Evolutionary conservation across 345 rosid genomes (phyloP).

Genomic region (Hypericum perforatum): DNA sequence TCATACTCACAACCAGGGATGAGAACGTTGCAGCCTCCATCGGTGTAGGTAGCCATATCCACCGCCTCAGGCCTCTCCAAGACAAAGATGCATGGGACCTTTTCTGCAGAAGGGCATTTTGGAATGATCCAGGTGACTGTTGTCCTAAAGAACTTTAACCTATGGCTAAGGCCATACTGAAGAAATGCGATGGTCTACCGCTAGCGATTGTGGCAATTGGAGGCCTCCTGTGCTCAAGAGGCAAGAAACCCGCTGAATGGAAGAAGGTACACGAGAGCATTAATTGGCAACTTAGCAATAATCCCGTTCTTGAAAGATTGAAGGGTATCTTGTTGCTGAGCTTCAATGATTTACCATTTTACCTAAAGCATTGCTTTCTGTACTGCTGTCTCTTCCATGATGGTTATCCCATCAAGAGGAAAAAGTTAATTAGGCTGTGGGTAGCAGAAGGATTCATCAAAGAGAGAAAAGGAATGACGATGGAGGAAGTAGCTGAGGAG

Average conservation of each 20-base stretch:
- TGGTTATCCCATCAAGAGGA: constrained; percentile 15
- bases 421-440: constrained; percentile 17
- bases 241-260: constrained; percentile 14
- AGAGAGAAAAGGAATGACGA: constrained; percentile 22
- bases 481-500: constrained; percentile 33
- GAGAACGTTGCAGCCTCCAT: constrained; percentile 18
- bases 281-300: constrained; percentile 22
- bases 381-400: constrained; percentile 17
- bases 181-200: constrained; percentile 21
- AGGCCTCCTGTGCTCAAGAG: constrained; percentile 19
- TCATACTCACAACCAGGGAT: constrained; percentile 22
- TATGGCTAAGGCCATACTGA: constrained; percentile 16
- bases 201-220: constrained; percentile 21
- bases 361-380: constrained; percentile 20
- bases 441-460: constrained; percentile 23
- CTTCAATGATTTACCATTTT: constrained; percentile 22
- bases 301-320: constrained; percentile 16
- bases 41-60: constrained; percentile 15
- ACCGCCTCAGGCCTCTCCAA: constrained; percentile 15
- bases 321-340: constrained; percentile 18
- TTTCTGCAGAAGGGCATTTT: constrained; percentile 23
- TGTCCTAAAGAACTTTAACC: constrained; percentile 15
- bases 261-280: constrained; percentile 14
- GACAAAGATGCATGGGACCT: constrained; percentile 20
- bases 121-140: constrained; percentile 10